Base-by-base conservation (phyloP, 2,329 filamentous ascomycete species). In the Verticillium tricorpus region DNA sequence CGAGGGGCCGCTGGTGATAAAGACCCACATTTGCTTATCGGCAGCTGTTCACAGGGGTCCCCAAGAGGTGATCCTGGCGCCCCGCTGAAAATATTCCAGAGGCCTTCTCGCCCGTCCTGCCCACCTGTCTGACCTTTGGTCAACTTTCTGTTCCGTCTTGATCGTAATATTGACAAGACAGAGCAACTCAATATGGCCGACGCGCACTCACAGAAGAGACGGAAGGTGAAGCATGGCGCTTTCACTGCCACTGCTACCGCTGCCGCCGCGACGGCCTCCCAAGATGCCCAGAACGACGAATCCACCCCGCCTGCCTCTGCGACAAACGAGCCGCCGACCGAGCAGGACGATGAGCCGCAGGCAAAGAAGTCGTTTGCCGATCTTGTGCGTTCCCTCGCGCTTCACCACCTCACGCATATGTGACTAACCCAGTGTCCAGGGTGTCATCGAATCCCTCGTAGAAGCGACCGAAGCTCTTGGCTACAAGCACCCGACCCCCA, bases 401-500 rank as follows among this genome's bases (percentile, higher is more conserved):
- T n/a, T 59, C 31, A 5, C 5, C 11, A 34, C 31, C 25, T n/a
- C 17, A 22, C 12, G 19, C 8, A 28, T 32, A 2, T 7, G 9
- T 9, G 34, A 35, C 45, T 55, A 25, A 15, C 15, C 4, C 40
- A 12, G n/a, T 2, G 2, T 56, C 2, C 60, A 89, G 86, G 94
- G 94, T 28, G 85, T 98, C 58, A 90, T 93, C 62, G 92, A 96
- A 61, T 85, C 90, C 34, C 83, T 99, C 60, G 96, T 92, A 77
- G 93, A 98, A 73, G 92, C 94, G 58, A 98, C 94, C 77, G 85
- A 85, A 5, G 82, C 85, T 0, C 83, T 98, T 60, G 90, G 90
- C 65, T 99, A 93, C 82, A 96, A 89, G 70, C 77, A 84, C 32
- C 92, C 95, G 0, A 99, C 94, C 1, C 89, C 93, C 0, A 98